Evolutionary conservation across 139 green algal species (phyloP), one percentile per base, ranked within the genome.

Genomic region (Chlamydomonas schloesseri): DNA sequence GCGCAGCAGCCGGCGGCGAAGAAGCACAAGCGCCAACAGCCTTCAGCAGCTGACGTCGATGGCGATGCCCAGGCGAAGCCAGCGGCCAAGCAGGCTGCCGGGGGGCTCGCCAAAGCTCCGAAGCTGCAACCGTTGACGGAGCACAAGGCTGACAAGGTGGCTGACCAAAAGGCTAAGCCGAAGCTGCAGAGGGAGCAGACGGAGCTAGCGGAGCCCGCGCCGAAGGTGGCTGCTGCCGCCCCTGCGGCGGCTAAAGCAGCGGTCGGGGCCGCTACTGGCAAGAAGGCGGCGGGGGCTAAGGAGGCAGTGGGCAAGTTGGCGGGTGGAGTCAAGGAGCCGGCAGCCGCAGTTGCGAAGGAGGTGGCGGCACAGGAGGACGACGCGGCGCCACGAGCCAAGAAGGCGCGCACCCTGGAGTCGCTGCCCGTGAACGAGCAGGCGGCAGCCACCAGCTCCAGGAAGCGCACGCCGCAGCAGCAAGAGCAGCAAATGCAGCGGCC

Each of bases 401-500:
- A 67, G 60, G 23, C 60, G 3, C 60, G 24, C 2, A 67, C 26
- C 20, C 20, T 5, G 55, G 55, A 23, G 55, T 11, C 55, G 53
- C 53, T 15, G 10, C 2, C 55, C 5, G 42, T 50, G 42, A 5
- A 8, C 6, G 42, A 50, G 42, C 42, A 50, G 42, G 42, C 6
- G 42, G 42, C 5, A 50, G 6, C 42, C 42, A 5, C 42, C 6
- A 8, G 42, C 6, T 13, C 42, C 42, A 50, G 8, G 42, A 50
- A 50, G 42, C 6, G 8, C 42, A 50, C 5, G 42, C 42, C n/a
- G 50, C 50, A 65, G 58, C 18, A 82, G 71, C 57, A 74, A 72
- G 67, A 83, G 70, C 26, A 76, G 68, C 69, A 60, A n/a, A 71
- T 72, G 71, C 73, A 88, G 78, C 34, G 73, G 34, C 37, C 73